Evolutionary conservation across 345 rosid genomes (phyloP).

Genomic region (Garcia nutans): DNA sequence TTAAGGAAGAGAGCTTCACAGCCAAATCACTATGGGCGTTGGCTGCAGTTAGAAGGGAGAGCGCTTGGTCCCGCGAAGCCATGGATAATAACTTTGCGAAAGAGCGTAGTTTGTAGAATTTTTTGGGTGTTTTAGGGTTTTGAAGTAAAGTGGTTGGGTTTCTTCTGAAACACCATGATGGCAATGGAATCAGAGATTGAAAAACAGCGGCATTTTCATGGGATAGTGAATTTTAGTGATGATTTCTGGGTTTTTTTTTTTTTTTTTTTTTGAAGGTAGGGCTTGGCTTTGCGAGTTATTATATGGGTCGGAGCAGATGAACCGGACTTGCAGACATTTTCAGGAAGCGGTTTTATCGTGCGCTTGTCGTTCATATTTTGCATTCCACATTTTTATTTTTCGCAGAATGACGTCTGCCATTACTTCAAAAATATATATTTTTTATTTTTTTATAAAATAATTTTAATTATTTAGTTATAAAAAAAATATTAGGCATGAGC

Average conservation of each 20-base stretch:
- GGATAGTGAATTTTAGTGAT: not conserved
- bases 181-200: not conserved
- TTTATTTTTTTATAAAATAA: no score
- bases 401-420: no score
- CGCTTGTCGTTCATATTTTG: not conserved
- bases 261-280: not conserved
- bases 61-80: constrained; percentile 64
- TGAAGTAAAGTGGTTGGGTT: not conserved
- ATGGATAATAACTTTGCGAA: not conserved
- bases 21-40: constrained; percentile 78
- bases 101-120: not conserved
- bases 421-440: no score
- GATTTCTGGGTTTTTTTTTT: no score
- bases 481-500: no score
- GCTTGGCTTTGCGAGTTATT: not conserved
- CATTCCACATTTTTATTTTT: not conserved
- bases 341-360: not conserved
- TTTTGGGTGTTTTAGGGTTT: constrained; percentile 20
- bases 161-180: not conserved
- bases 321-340: not conserved
- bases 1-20: constrained; percentile 82
- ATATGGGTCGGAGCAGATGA: not conserved
- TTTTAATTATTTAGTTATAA: no score
- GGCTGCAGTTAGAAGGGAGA: constrained; percentile 77
- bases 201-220: not conserved